Evolutionary conservation across 1,284 basidiomycete species (phyloP).

Genomic region (Rhodotorula sp.): DNA sequence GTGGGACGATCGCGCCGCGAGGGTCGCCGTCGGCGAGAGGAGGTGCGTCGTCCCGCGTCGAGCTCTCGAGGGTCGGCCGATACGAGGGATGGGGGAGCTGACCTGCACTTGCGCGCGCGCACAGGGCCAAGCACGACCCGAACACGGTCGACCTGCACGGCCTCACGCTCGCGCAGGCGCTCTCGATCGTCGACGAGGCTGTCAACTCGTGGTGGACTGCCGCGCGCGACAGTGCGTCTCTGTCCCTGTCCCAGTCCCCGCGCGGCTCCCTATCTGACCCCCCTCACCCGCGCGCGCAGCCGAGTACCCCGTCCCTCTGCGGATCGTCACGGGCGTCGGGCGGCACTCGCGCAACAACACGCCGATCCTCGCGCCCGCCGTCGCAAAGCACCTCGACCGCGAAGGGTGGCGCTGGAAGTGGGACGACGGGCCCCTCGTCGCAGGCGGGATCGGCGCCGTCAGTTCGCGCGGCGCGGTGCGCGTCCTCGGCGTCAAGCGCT

Average conservation of each 20-base stretch:
- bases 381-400: conserved; percentile 48
- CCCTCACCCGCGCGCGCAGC: neutral
- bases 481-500: conserved; percentile 6
- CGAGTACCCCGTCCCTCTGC: conserved; percentile 40
- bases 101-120: neutral
- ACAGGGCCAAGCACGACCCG: conserved; percentile 18
- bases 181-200: conserved; percentile 48
- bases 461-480: conserved; percentile 3
- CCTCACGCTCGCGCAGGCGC: conserved; percentile 49
- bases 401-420: conserved; percentile 48
- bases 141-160: conserved; percentile 50
- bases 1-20: conserved; percentile 49
- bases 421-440: conserved; percentile 31
- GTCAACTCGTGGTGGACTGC: conserved; percentile 47
- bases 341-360: conserved; percentile 48
- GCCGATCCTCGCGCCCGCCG: conserved; percentile 49
- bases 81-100: neutral
- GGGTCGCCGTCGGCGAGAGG: conserved; percentile 48
- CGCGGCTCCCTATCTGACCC: neutral
- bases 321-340: conserved; percentile 51
- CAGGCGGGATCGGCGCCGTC: conserved; percentile 10
- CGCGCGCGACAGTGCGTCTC: conserved; percentile 18
- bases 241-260: too few species aligned
- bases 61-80: neutral
- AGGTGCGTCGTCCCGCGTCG: conserved; percentile 24